These are phyloP conservation scores for Fraxinus albicans DNA, from an alignment of 305 asterid genomes.

Conservation along the genomic window DNA sequence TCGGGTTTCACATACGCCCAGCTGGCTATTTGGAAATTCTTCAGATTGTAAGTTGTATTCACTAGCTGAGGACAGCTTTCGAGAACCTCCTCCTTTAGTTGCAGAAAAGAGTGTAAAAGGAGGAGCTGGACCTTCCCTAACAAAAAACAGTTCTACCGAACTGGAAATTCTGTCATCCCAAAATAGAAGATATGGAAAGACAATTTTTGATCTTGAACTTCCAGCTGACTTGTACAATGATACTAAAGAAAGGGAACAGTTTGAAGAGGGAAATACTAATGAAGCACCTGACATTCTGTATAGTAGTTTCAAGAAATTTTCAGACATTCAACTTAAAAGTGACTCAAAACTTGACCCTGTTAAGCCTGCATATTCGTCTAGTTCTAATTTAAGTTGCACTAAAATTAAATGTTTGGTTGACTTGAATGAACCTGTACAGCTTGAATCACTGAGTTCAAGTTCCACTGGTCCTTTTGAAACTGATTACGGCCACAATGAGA, in stretches of 20 bases:
- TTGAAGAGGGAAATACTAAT: conserved; percentile 25
- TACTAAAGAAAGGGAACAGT: conserved; percentile 33
- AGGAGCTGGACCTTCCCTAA: conserved; percentile 20
- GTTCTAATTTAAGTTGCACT: conserved; percentile 31
- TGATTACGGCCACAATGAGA: conserved; percentile 22
- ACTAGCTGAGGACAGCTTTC: conserved; percentile 27
- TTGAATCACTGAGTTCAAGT: conserved; percentile 35
- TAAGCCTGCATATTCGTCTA: conserved; percentile 27
- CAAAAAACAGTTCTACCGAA: conserved; percentile 26
- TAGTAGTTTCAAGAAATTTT: conserved; percentile 7
- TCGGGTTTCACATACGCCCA: conserved; percentile 29
- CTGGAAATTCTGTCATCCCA: conserved; percentile 22
- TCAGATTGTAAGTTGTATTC: conserved; percentile 26
- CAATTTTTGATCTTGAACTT: conserved; percentile 47
- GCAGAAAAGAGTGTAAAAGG: conserved; percentile 17
- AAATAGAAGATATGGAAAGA: conserved; percentile 30
- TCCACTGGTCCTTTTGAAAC: conserved; percentile 31
- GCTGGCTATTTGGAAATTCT: conserved; percentile 36
- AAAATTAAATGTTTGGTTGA: conserved; percentile 42
- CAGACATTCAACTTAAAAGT: conserved; percentile 1
- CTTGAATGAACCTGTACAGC: conserved; percentile 67
- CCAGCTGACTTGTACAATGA: conserved; percentile 42
- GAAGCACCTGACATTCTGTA: conserved; percentile 26
- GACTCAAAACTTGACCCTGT: conserved; percentile 29
- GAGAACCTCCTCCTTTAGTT: conserved; percentile 29